phyloP scores from a whole-genome alignment of 108 stramenopile species.

The Stephanodiscus triporus region DNA sequence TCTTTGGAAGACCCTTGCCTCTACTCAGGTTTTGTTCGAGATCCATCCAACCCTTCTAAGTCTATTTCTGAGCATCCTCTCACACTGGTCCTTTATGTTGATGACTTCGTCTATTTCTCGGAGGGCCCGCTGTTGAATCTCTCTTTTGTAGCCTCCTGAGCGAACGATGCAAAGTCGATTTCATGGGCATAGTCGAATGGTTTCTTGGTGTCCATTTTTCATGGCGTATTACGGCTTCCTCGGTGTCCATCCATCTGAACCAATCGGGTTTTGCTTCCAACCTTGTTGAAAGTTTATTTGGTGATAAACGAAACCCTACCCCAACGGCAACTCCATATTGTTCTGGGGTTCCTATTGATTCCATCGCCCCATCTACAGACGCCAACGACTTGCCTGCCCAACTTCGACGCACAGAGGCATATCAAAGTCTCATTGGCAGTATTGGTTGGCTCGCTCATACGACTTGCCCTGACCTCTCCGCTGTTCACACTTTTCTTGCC shows the following conservation, averaged over 20 bases:
- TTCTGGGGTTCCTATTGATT: slow-evolving; percentile 29
- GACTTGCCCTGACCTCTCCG: slow-evolving; percentile 17
- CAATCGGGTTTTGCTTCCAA: slow-evolving; percentile 34
- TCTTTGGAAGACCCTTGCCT: slow-evolving; percentile 17
- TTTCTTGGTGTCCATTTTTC: slow-evolving; percentile 33
- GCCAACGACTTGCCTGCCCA: slow-evolving; percentile 7
- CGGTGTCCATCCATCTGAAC: slow-evolving; percentile 28
- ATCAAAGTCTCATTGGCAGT: slow-evolving; percentile 31
- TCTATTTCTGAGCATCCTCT: slow-evolving; percentile 6
- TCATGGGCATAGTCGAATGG: slow-evolving; percentile 31
- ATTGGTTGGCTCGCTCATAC: slow-evolving; percentile 25
- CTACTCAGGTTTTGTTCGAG: not conserved
- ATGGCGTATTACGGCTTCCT: slow-evolving; percentile 3
- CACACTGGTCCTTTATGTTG: slow-evolving; percentile 24
- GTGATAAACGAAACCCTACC: not conserved
- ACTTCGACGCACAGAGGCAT: slow-evolving; percentile 11
- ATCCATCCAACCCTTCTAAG: not conserved
- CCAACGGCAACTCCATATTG: slow-evolving; percentile 38
- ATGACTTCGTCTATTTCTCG: slow-evolving; percentile 34
- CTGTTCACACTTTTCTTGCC: slow-evolving; percentile 15
- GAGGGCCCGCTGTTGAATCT: slow-evolving; percentile 7
- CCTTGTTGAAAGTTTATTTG: slow-evolving; percentile 18
- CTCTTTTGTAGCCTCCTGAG: not conserved
- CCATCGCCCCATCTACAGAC: not conserved
- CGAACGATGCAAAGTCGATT: slow-evolving; percentile 7